Percentiles rank a stretch among this genome's conserved stretches.
These are phyloP conservation scores for Tulasnella sp. DNA, from an alignment of 768 basidiomycete genomes.

Conservation along the genomic window DNA sequence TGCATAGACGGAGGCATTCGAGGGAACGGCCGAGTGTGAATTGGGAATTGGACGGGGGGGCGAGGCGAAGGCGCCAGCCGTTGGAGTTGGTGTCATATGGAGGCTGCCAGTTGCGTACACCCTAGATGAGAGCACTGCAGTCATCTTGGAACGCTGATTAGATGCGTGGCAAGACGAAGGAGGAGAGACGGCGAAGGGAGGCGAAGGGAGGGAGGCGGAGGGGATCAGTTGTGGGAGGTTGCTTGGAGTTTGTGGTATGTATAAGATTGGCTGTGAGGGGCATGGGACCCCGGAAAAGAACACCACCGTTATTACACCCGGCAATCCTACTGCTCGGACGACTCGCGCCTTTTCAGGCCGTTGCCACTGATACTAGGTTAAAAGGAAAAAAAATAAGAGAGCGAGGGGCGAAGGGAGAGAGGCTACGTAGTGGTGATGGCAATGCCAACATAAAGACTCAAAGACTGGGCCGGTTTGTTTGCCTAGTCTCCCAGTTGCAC, in stretches of 20 bases:
- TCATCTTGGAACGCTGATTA: not conserved
- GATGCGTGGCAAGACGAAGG: slow-evolving; percentile 11
- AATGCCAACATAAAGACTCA: not conserved
- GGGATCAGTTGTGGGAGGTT: slow-evolving; percentile 12
- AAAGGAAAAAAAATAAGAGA: not conserved
- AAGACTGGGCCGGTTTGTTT: slow-evolving; percentile 1
- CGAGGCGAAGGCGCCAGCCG: not conserved
- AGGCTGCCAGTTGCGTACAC: slow-evolving; percentile 10
- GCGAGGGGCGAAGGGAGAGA: not conserved
- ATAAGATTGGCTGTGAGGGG: slow-evolving; percentile 15
- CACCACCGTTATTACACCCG: not conserved
- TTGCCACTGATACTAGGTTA: not conserved
- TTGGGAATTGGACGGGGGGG: slow-evolving; percentile 23
- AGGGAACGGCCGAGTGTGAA: not conserved
- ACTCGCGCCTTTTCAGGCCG: not conserved
- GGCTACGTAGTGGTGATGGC: not conserved
- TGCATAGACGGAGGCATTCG: slow-evolving; percentile 10
- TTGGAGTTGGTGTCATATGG: slow-evolving; percentile 10
- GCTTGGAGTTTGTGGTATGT: slow-evolving; percentile 15
- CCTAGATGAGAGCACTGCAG: slow-evolving; percentile 15
- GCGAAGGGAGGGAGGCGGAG: slow-evolving; percentile 5
- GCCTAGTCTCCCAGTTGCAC: slow-evolving; percentile 2
- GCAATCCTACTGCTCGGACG: slow-evolving; percentile 4
- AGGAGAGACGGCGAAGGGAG: not conserved
- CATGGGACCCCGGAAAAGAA: slow-evolving; percentile 1